These are phyloP conservation scores for Trypanosoma grayi DNA, from an alignment of 208 protist genomes.

Conservation along the genomic window DNA sequence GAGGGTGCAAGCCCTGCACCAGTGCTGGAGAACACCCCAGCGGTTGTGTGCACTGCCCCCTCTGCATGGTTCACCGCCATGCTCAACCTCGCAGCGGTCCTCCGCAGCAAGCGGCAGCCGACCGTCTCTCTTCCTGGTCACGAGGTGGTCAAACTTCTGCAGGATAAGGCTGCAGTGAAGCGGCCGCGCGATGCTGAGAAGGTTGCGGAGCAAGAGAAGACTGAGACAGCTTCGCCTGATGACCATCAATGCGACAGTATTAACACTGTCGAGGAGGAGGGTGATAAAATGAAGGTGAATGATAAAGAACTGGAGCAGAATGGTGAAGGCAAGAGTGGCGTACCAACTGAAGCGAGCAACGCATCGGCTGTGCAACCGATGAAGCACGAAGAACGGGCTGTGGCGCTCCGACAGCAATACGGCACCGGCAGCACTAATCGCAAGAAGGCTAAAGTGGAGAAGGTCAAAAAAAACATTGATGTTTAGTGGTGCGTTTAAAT, in stretches of 20 bases:
- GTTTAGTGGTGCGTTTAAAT: background rate
- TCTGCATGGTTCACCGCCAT: slow-evolving; percentile 67
- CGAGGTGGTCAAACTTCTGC: slow-evolving; percentile 33
- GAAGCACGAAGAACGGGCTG: slow-evolving; percentile 18
- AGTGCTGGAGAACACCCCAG: slow-evolving; percentile 5
- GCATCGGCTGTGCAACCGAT: slow-evolving; percentile 1
- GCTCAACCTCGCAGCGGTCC: slow-evolving; percentile 32
- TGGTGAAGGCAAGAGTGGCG: background rate
- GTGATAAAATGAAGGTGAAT: background rate
- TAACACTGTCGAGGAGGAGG: background rate
- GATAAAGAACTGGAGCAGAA: background rate
- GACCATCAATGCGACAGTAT: slow-evolving; percentile 1
- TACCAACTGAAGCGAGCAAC: background rate
- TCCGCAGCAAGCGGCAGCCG: slow-evolving; percentile 30
- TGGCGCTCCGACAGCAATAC: slow-evolving; percentile 48
- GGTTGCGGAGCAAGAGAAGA: slow-evolving; percentile 3
- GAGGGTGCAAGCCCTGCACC: slow-evolving; percentile 13
- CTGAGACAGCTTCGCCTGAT: slow-evolving; percentile 9
- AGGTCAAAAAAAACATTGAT: background rate
- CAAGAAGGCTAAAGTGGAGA: slow-evolving; percentile 27
- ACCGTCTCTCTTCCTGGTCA: slow-evolving; percentile 58
- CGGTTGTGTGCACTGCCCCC: slow-evolving; percentile 26
- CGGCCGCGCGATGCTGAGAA: background rate
- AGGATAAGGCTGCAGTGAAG: slow-evolving; percentile 8
- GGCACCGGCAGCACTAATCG: slow-evolving; percentile 45